Conservation (phyloP, 2,329 filamentous ascomycete species). For the Nemania sp. region DNA sequence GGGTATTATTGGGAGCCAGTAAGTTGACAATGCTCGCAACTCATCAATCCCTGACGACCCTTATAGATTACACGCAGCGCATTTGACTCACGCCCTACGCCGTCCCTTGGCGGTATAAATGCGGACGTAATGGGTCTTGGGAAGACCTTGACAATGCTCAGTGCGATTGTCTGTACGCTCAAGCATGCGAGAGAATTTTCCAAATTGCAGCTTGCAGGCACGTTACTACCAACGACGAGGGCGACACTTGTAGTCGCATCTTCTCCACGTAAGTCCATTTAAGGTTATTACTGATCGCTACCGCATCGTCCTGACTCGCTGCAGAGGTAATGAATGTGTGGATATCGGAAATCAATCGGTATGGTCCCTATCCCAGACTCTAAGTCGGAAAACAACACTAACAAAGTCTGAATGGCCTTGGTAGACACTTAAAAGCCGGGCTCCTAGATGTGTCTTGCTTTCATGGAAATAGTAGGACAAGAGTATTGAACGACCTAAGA, state of each 20-base stretch:
- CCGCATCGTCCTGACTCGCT: not conserved
- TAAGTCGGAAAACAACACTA: not conserved
- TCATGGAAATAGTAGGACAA: not conserved
- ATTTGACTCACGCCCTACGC: not conserved
- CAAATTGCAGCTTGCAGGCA: too few relatives aligned
- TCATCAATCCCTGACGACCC: not conserved
- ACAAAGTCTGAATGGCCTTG: not conserved
- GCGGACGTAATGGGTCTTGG: conserved; percentile 18
- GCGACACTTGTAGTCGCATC: conserved; percentile 8
- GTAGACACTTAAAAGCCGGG: not conserved
- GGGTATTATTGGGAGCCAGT: not conserved
- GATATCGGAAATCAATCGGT: not conserved
- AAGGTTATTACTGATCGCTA: not conserved
- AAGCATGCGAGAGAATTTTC: not conserved
- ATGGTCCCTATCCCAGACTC: not conserved
- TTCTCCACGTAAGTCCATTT: conserved; percentile 3
- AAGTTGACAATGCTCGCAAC: not conserved
- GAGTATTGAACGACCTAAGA: not conserved
- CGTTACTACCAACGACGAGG: not conserved
- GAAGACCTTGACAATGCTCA: conserved; percentile 20
- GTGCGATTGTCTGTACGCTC: not conserved
- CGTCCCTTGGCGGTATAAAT: conserved; percentile 4
- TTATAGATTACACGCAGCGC: not conserved
- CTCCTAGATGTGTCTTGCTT: not conserved
- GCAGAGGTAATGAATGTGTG: not conserved